Evolutionary conservation across 441 rosid species (phyloP).

Genomic region (Breynia disticha): DNA sequence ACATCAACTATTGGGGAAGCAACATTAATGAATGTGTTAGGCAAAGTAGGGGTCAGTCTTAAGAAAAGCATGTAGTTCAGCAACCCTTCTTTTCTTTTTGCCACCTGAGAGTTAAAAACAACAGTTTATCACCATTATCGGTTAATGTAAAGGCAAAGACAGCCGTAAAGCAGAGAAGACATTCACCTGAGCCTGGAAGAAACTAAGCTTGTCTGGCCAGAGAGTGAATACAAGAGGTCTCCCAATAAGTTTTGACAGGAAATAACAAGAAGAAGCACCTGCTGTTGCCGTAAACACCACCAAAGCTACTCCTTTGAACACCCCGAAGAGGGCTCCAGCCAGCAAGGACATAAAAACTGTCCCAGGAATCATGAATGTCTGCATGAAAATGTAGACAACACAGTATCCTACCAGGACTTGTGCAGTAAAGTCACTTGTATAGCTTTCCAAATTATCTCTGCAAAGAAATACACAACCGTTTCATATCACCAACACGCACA

Average conservation of each 20-base stretch:
- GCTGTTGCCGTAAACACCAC: conserved; percentile 82
- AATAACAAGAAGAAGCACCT: conserved; percentile 88
- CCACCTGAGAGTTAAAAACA: conserved; percentile 42
- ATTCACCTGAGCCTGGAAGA: conserved; percentile 80
- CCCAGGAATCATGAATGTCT: conserved; percentile 91
- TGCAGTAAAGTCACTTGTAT: conserved; percentile 76
- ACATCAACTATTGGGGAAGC: conserved; percentile 88
- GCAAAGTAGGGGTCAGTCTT: conserved; percentile 83
- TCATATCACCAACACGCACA: conserved; percentile 2
- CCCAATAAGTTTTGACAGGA: conserved; percentile 72
- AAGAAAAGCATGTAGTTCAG: conserved; percentile 88
- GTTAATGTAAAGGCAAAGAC: neutral
- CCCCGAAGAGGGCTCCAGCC: conserved; percentile 89
- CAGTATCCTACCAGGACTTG: conserved; percentile 81
- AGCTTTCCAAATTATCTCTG: conserved; percentile 73
- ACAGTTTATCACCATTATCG: conserved; percentile 3
- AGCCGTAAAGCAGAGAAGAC: neutral
- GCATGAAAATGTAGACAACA: conserved; percentile 74
- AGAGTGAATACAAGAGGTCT: conserved; percentile 64
- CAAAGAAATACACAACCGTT: conserved; percentile 11
- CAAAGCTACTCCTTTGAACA: conserved; percentile 62
- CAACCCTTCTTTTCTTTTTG: conserved; percentile 52
- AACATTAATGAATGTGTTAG: conserved; percentile 80
- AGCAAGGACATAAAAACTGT: conserved; percentile 89
- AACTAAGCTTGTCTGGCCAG: conserved; percentile 78